Percentiles rank a stretch among this genome's conserved stretches.
Evolutionary conservation across 148 eudicot species (phyloP).

Genomic region (Cornus kousa): DNA sequence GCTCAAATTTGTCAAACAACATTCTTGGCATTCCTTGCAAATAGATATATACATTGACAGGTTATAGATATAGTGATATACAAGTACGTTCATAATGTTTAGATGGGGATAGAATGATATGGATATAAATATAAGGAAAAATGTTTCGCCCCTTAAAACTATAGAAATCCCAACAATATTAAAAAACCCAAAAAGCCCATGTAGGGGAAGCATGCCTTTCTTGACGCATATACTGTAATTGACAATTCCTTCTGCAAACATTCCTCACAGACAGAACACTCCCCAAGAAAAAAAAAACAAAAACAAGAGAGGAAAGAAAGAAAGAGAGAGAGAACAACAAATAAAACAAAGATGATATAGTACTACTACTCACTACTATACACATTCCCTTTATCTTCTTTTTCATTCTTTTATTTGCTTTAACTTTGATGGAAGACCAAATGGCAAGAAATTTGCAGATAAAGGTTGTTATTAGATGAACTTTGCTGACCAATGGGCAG

Average conservation of each 20-base stretch:
- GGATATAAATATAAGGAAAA: no score
- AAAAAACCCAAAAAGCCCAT: background rate
- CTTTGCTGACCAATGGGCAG: conserved; percentile 37
- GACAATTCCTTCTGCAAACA: conserved; percentile 20
- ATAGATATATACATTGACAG: no score
- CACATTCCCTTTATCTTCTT: conserved; percentile 25
- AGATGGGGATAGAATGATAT: no score
- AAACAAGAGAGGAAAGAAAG: background rate
- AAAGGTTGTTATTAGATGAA: conserved; percentile 11
- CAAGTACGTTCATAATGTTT: no score
- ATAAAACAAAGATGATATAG: background rate
- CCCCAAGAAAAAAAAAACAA: conserved; percentile 22
- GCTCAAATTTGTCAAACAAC: no score
- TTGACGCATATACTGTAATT: conserved; percentile 9
- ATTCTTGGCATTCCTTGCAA: no score
- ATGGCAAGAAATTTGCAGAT: conserved; percentile 22
- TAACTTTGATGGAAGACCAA: conserved; percentile 44
- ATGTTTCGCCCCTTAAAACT: background rate
- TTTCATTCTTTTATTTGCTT: conserved; percentile 25
- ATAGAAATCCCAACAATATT: background rate
- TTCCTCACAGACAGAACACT: conserved; percentile 14
- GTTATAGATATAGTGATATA: no score
- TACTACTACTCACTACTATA: conserved; percentile 17
- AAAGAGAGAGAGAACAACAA: background rate
- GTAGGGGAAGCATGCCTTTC: conserved; percentile 10